Percentiles rank a stretch among this genome's conserved stretches.
Conservation (phyloP, 1,284 basidiomycete species). For the Pyrrhoderma noxium region DNA sequence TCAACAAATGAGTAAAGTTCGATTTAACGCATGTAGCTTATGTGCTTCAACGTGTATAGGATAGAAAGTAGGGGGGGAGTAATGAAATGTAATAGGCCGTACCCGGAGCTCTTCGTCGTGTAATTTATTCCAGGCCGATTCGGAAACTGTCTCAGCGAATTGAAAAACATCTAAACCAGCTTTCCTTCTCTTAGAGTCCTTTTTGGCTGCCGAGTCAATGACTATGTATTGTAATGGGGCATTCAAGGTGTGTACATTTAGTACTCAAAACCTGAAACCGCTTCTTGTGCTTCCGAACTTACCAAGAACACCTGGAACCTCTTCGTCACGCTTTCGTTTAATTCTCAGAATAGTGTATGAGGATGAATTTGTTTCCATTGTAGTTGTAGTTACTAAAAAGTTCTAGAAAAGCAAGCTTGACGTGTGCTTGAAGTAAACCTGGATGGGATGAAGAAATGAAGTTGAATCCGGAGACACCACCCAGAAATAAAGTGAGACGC, state of each 20-base stretch:
- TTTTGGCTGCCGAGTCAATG: conserved; percentile 47
- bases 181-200: conserved; percentile 38
- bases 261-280: background rate
- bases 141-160: conserved; percentile 72
- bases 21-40: too few species aligned
- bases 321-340: conserved; percentile 72
- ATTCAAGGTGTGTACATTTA: conserved; percentile 15
- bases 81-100: conserved; percentile 15
- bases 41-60: too few species aligned
- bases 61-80: too few species aligned
- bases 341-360: conserved; percentile 64
- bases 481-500: too few species aligned
- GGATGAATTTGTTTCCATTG: background rate
- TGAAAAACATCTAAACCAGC: conserved; percentile 60
- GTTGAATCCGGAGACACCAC: too few species aligned
- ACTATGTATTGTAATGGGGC: conserved; percentile 34
- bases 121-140: conserved; percentile 56
- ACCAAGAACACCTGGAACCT: conserved; percentile 72
- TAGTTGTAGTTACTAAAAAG: background rate
- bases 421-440: background rate
- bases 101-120: conserved; percentile 56
- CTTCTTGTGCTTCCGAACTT: too few species aligned
- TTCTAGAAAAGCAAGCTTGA: background rate
- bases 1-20: too few species aligned
- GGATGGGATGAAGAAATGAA: background rate